A percentile compares a stretch with the other conserved stretches of the same genome.
Conservation (phyloP, 306 rosid species). For the Geum urbanum region DNA sequence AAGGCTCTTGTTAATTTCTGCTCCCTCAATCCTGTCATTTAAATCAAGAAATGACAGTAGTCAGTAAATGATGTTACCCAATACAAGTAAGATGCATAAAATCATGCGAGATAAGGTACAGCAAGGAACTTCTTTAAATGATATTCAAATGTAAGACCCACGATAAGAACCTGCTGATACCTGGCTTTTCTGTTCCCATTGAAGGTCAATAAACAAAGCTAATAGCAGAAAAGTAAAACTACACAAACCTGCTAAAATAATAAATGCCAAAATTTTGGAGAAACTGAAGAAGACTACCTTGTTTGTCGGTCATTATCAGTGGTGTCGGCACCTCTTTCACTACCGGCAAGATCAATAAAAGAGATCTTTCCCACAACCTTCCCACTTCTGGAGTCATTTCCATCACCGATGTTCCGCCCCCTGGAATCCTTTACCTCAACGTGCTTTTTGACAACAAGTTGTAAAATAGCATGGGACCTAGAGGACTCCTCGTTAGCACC, state of each 20-base stretch:
- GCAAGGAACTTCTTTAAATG: not conserved
- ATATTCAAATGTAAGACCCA: not conserved
- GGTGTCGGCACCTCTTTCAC: constrained; percentile 99
- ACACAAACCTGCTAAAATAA: not conserved
- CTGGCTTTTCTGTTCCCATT: not conserved
- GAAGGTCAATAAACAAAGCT: not conserved
- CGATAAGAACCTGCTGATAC: not conserved
- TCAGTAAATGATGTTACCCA: not conserved
- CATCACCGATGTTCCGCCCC: constrained; percentile 66
- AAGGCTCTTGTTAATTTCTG: constrained; percentile 96
- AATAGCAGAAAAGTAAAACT: not conserved
- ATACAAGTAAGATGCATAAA: not conserved
- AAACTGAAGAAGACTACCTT: constrained; percentile 45
- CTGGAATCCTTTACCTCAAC: constrained; percentile 68
- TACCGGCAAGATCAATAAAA: constrained; percentile 98
- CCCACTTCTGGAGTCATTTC: constrained; percentile 72
- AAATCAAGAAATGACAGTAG: not conserved
- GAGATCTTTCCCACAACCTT: constrained; percentile 95
- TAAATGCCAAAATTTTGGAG: not conserved
- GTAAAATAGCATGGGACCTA: constrained; percentile 97
- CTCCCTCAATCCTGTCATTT: constrained; percentile 84
- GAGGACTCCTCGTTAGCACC: constrained; percentile 99
- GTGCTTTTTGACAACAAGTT: constrained; percentile 82
- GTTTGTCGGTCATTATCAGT: constrained; percentile 99
- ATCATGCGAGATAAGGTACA: not conserved